Conservation (phyloP, 495 filamentous ascomycete species). For the Cladorrhinum samala region DNA sequence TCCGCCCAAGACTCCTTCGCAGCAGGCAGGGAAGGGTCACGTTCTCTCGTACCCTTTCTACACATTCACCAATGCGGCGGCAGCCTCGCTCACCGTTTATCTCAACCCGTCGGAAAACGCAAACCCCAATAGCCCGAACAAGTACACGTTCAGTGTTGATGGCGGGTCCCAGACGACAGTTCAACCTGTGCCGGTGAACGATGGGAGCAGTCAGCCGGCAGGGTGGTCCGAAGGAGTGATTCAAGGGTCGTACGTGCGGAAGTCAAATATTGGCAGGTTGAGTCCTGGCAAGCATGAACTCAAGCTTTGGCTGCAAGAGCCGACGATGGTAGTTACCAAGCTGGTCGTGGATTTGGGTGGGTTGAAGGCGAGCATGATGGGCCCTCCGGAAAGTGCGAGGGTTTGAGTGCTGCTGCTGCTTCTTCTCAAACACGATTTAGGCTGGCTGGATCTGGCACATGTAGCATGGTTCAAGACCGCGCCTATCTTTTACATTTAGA, state of each 20-base stretch:
- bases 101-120: slow-evolving; percentile 50
- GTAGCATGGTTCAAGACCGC: too few species aligned
- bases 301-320: slow-evolving; percentile 48
- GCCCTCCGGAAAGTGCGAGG: slow-evolving; percentile 50
- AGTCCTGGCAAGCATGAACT: slow-evolving; percentile 42
- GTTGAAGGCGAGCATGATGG: slow-evolving; percentile 50
- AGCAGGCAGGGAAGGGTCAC: slow-evolving; percentile 34
- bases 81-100: slow-evolving; percentile 47
- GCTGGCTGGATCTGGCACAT: too few species aligned
- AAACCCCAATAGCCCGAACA: slow-evolving; percentile 44
- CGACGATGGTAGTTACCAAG: slow-evolving; percentile 56
- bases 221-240: slow-evolving; percentile 49
- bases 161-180: slow-evolving; percentile 35
- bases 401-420: neutral
- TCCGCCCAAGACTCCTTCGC: slow-evolving; percentile 37
- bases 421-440: too few species aligned
- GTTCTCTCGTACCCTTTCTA: slow-evolving; percentile 54
- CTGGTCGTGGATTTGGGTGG: slow-evolving; percentile 56
- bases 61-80: slow-evolving; percentile 41
- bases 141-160: slow-evolving; percentile 50
- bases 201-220: slow-evolving; percentile 37
- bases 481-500: too few species aligned
- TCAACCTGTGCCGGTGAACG: slow-evolving; percentile 41
- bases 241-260: slow-evolving; percentile 46
- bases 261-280: slow-evolving; percentile 36